Conservation (phyloP, 805 yeast genomes). For the Teunomyces panamensis region DNA sequence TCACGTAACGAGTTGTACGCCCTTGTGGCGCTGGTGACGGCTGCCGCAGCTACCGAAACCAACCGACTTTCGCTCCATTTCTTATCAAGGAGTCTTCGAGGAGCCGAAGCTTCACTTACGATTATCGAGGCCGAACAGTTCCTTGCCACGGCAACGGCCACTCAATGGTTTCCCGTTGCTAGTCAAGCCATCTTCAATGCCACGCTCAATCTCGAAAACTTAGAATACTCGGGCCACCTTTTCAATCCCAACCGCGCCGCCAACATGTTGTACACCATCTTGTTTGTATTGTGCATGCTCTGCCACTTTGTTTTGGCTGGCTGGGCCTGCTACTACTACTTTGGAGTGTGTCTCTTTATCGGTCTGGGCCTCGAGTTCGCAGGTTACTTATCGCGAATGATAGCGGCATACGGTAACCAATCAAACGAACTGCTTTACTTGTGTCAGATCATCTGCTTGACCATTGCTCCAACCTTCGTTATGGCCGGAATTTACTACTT, state of each 20-base stretch:
- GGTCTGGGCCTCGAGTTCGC: conserved; percentile 60
- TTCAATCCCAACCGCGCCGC: conserved; percentile 48
- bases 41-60: conserved; percentile 11
- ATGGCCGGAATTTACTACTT: conserved; percentile 81
- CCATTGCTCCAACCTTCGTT: conserved; percentile 78
- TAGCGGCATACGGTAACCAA: conserved; percentile 36
- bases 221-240: conserved; percentile 20
- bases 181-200: conserved; percentile 18
- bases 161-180: conserved; percentile 17
- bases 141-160: conserved; percentile 19
- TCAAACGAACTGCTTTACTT: conserved; percentile 43
- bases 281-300: conserved; percentile 41
- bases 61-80: conserved; percentile 11
- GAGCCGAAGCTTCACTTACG: conserved; percentile 19
- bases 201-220: conserved; percentile 15
- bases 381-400: conserved; percentile 64
- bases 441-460: conserved; percentile 64
- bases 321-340: conserved; percentile 60
- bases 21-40: conserved; percentile 12
- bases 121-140: conserved; percentile 17
- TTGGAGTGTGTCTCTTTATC: conserved; percentile 52
- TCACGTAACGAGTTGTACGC: conserved; percentile 9
- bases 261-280: conserved; percentile 53
- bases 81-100: conserved; percentile 14
- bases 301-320: conserved; percentile 28